These are phyloP conservation scores for Nakaseomyces glabratus DNA, from an alignment of 1,139 yeast genomes.

Conservation along the genomic window DNA sequence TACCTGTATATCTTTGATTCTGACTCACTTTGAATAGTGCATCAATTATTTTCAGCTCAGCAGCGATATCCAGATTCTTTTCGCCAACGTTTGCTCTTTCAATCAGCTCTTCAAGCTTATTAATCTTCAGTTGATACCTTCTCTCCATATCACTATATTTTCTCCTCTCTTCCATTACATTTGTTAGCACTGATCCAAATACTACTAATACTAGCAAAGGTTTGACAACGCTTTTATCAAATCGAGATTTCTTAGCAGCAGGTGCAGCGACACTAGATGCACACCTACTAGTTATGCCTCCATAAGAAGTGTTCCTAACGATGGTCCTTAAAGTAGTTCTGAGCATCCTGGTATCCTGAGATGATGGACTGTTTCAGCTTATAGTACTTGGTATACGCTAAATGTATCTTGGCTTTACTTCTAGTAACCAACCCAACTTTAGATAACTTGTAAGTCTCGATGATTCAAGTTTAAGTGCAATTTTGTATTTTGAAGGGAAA, in stretches of 20 bases:
- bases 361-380: too few species aligned
- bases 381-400: too few species aligned
- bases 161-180: conserved; percentile 34
- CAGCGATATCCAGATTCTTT: conserved; percentile 21
- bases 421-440: too few species aligned
- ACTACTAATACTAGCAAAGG: conserved; percentile 30
- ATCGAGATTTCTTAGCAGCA: conserved; percentile 22
- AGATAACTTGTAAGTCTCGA: too few species aligned
- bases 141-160: conserved; percentile 35
- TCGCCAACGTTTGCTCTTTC: conserved; percentile 25
- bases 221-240: conserved; percentile 29
- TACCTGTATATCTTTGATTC: conserved; percentile 1
- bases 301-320: too few species aligned
- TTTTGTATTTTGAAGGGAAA: too few species aligned
- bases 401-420: too few species aligned
- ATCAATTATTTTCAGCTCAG: conserved; percentile 32
- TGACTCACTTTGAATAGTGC: conserved; percentile 22
- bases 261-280: too few species aligned
- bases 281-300: too few species aligned
- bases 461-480: too few species aligned
- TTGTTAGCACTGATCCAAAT: conserved; percentile 31
- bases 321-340: too few species aligned
- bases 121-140: conserved; percentile 29
- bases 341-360: too few species aligned
- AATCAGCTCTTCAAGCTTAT: conserved; percentile 30